Percentiles rank a stretch among this genome's conserved stretches.
Evolutionary conservation across 1,284 basidiomycete species (phyloP).

Genomic region (Rhodotorula mucilaginosa): DNA sequence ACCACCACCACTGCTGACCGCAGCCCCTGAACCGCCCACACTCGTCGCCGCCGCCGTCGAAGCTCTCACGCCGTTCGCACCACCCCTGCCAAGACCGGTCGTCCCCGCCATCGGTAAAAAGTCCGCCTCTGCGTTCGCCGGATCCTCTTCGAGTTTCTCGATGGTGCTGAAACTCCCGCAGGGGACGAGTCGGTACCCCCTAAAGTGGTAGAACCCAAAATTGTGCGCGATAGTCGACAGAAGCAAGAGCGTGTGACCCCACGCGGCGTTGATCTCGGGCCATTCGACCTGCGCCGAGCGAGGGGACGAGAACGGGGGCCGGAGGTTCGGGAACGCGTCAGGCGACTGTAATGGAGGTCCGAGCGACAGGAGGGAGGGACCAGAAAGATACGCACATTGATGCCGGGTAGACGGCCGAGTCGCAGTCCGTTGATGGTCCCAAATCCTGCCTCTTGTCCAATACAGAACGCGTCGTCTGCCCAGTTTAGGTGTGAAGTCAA

Average conservation of each 20-base stretch:
- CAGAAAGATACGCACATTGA: constrained; percentile 58
- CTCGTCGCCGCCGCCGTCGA: no score
- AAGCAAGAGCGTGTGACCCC: constrained; percentile 91
- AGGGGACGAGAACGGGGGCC: not conserved
- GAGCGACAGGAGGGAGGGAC: constrained; percentile 53
- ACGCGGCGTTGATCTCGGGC: constrained; percentile 98
- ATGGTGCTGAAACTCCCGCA: constrained; percentile 91
- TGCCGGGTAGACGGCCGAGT: constrained; percentile 76
- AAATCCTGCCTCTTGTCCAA: constrained; percentile 88
- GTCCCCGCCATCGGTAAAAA: not conserved
- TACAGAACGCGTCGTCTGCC: constrained; percentile 86
- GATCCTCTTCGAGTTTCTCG: constrained; percentile 62
- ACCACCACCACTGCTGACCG: no score
- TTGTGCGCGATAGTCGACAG: constrained; percentile 87
- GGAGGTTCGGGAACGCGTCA: not conserved
- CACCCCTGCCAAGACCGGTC: not conserved
- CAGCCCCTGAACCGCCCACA: no score
- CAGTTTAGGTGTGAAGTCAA: no score
- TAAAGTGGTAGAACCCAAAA: constrained; percentile 75
- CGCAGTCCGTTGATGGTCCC: constrained; percentile 96
- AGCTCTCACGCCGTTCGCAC: constrained; percentile 50
- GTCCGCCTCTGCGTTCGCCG: not conserved
- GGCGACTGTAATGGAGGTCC: constrained; percentile 53
- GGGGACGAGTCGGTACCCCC: constrained; percentile 83
- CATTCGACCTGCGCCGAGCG: constrained; percentile 72